A percentile compares a stretch with the other conserved stretches of the same genome.
Conservation (phyloP, 1,139 yeast species). For the Debaryomycetaceae sp. region DNA sequence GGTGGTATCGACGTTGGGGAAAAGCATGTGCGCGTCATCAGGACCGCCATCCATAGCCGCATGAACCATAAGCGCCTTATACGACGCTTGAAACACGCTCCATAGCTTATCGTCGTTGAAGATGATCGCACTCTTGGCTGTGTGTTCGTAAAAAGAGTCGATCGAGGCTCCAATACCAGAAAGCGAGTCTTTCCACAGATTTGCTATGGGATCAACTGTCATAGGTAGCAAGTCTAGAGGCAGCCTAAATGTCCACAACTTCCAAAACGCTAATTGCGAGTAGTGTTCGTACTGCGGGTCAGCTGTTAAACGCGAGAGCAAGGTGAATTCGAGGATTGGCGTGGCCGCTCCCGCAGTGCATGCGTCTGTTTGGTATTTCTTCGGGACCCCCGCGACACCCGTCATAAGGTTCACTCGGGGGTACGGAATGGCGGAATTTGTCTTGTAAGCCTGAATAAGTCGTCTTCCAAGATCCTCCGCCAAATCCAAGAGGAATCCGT, state of each 20-base stretch:
- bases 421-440: constrained; percentile 51
- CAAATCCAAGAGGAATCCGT: constrained; percentile 56
- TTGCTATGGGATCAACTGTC: constrained; percentile 56
- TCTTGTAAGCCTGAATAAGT: constrained; percentile 55
- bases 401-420: constrained; percentile 57
- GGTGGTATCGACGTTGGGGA: constrained; percentile 45
- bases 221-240: constrained; percentile 60
- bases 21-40: constrained; percentile 44
- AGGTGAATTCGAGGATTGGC: constrained; percentile 67
- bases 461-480: constrained; percentile 68
- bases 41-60: constrained; percentile 28
- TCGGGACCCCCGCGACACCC: constrained; percentile 39
- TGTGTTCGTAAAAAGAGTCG: constrained; percentile 90
- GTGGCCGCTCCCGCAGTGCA: constrained; percentile 85
- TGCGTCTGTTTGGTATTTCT: constrained; percentile 43
- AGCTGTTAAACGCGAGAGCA: constrained; percentile 62
- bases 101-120: constrained; percentile 57
- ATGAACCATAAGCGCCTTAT: constrained; percentile 43
- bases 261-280: constrained; percentile 54
- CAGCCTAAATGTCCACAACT: constrained; percentile 61
- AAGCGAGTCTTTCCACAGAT: constrained; percentile 46
- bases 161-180: constrained; percentile 88
- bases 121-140: constrained; percentile 63
- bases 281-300: constrained; percentile 60
- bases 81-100: constrained; percentile 49